Conservation (phyloP, 2,329 filamentous ascomycete species). For the Penicillium sp. region DNA sequence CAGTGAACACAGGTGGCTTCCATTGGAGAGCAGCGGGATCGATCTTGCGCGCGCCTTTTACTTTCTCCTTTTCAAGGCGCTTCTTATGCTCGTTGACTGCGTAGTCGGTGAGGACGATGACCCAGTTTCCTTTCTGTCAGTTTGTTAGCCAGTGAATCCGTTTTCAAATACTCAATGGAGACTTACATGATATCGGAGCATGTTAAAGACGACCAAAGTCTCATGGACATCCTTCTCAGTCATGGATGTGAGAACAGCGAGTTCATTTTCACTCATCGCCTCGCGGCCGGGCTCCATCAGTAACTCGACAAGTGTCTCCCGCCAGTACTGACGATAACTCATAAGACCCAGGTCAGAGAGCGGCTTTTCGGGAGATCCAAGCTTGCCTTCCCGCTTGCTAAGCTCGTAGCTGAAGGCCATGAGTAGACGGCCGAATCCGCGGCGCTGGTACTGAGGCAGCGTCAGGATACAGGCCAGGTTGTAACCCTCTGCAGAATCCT, state of each 20-base stretch:
- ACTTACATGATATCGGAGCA: slow-evolving; percentile 78
- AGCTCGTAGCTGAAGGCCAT: slow-evolving; percentile 98
- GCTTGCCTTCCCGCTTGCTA: slow-evolving; percentile 87
- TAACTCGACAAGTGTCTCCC: slow-evolving; percentile 84
- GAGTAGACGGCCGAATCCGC: slow-evolving; percentile 84
- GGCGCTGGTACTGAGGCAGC: slow-evolving; percentile 89
- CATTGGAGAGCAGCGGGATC: slow-evolving; percentile 76
- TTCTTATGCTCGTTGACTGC: slow-evolving; percentile 64
- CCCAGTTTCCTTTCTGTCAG: slow-evolving; percentile 76
- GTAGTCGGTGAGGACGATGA: slow-evolving; percentile 84
- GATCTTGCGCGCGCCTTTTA: slow-evolving; percentile 69
- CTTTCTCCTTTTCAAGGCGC: slow-evolving; percentile 71
- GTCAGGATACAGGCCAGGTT: slow-evolving; percentile 98
- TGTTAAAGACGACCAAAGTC: slow-evolving; percentile 86
- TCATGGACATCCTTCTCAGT: slow-evolving; percentile 96
- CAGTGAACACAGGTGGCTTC: slow-evolving; percentile 94
- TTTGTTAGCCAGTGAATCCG: slow-evolving; percentile 14
- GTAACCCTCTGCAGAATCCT: slow-evolving; percentile 93
- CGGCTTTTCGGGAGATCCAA: slow-evolving; percentile 94
- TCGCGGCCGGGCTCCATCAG: slow-evolving; percentile 66
- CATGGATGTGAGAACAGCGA: slow-evolving; percentile 79
- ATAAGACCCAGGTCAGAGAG: slow-evolving; percentile 88
- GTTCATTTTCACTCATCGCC: slow-evolving; percentile 72
- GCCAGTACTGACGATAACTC: slow-evolving; percentile 96
- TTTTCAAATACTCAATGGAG: not conserved